A percentile compares a stretch with the other conserved stretches of the same genome.
Evolutionary conservation across 805 yeast genomes (phyloP).

Genomic region (Candida succiphila): DNA sequence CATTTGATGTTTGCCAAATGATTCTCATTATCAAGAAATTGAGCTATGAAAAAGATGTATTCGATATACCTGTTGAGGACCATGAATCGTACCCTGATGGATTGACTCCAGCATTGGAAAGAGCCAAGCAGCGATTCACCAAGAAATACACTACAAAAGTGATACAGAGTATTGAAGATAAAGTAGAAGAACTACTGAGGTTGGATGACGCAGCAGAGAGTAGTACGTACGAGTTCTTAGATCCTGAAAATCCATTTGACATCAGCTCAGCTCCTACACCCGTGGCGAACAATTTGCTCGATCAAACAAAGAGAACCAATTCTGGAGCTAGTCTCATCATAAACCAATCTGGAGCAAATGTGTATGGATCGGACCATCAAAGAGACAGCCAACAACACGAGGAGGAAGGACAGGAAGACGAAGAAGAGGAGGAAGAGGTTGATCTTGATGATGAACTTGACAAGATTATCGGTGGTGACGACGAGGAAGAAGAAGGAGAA

Average conservation of each 20-base stretch:
- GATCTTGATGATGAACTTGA: conserved; percentile 13
- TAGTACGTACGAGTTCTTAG: conserved; percentile 65
- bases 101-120: conserved; percentile 68
- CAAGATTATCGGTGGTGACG: conserved; percentile 14
- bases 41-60: conserved; percentile 32
- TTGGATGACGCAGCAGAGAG: conserved; percentile 81
- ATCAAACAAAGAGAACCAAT: conserved; percentile 7
- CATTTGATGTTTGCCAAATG: conserved; percentile 81
- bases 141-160: conserved; percentile 60
- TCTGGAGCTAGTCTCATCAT: neutral
- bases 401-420: neutral
- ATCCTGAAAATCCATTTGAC: conserved; percentile 32
- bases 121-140: conserved; percentile 63
- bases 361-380: too few species aligned
- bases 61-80: conserved; percentile 31
- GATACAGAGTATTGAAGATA: conserved; percentile 67
- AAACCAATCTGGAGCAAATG: neutral
- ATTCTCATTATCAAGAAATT: conserved; percentile 57
- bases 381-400: neutral
- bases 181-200: conserved; percentile 65
- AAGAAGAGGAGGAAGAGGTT: conserved; percentile 7
- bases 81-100: conserved; percentile 60
- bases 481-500: conserved; percentile 25
- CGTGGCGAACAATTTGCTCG: conserved; percentile 1
- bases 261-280: conserved; percentile 23